Evolutionary conservation across 768 basidiomycete genomes (phyloP), one percentile per base, ranked within the genome.

Genomic region (Trametes coccinea): DNA sequence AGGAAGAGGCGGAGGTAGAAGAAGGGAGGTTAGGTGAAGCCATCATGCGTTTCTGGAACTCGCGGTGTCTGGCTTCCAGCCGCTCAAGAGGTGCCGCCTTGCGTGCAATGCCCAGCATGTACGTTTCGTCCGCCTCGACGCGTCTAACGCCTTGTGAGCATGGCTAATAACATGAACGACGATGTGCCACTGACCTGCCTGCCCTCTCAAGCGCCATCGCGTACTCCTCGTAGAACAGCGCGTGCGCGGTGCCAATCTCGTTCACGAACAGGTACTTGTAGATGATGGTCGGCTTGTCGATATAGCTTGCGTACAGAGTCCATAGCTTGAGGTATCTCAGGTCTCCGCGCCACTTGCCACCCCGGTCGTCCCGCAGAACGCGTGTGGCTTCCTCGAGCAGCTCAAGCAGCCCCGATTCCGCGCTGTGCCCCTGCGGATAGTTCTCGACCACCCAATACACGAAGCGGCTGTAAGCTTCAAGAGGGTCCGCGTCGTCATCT

Each of bases 41-140:
- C 87, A 92, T 89, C 90, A 92, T 95, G 55, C 92, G 89, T 77
- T 83, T 95, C 72, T 95, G 92, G 75, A 98, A 98, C 45, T 95
- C 93, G 54, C 83, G 75, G 70, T 95, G 87, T 66, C 89, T 83
- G 53, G 77, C 80, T 72, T 90, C 84, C 3, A 99, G 80, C 51
- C 87, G 88, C 41, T 93, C 93, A 16, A 93, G 76, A 0, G 95
- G 95, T 9, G 80, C 73, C 0, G 93, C 95, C 59, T 84, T 84
- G 48, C 97, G 80, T 33, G 90, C 89, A 52, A 98, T 90, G 1
- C 95, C 97, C 3, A 99, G 80, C n/a, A 82, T 75, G 73, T 95
- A 97, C 5, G 88, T 84, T 43, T 88, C 86, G 68, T 98, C 95
- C n/a, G 96, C 95, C 61, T 94, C 90, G 60, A 83, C 84, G 57